These are phyloP conservation scores for Ogataea nakhonphanomensis DNA, from an alignment of 805 yeast species.

Conservation along the genomic window DNA sequence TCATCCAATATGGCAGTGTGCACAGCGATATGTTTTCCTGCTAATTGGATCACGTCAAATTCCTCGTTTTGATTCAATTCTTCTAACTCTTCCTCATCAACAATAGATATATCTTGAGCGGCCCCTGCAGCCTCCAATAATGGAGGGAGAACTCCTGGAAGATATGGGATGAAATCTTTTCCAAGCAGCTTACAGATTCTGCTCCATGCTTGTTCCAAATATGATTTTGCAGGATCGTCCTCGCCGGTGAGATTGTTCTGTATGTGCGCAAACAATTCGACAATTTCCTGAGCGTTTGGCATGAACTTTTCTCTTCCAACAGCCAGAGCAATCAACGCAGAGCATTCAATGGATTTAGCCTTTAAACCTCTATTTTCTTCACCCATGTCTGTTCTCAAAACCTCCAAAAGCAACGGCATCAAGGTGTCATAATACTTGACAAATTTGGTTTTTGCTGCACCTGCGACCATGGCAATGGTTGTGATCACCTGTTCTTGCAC, in stretches of 20 bases:
- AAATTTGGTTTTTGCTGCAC: conserved; percentile 87
- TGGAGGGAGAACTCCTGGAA: conserved; percentile 88
- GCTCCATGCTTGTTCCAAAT: conserved; percentile 94
- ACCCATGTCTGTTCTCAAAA: conserved; percentile 74
- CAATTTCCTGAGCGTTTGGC: conserved; percentile 69
- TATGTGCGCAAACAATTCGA: conserved; percentile 65
- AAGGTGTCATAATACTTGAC: conserved; percentile 89
- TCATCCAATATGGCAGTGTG: conserved; percentile 94
- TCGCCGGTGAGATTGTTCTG: conserved; percentile 53
- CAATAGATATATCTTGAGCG: conserved; percentile 80
- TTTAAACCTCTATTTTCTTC: conserved; percentile 73
- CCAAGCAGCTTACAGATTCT: conserved; percentile 86
- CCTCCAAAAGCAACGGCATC: conserved; percentile 83
- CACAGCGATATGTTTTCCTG: conserved; percentile 91
- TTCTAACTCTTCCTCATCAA: conserved; percentile 86
- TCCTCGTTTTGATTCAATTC: conserved; percentile 81
- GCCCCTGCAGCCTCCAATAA: conserved; percentile 81
- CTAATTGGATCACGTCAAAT: conserved; percentile 89
- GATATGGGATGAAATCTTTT: conserved; percentile 75
- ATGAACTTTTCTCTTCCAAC: conserved; percentile 89
- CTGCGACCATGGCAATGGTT: conserved; percentile 95
- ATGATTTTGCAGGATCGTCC: conserved; percentile 88
- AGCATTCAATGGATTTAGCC: conserved; percentile 94
- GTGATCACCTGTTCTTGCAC: conserved; percentile 97
- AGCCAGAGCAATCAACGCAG: conserved; percentile 89